Percentiles rank a stretch among this genome's conserved stretches.
Evolutionary conservation across 202 grass and related monocot genomes (phyloP).

Genomic region (Eragrostis tef): DNA sequence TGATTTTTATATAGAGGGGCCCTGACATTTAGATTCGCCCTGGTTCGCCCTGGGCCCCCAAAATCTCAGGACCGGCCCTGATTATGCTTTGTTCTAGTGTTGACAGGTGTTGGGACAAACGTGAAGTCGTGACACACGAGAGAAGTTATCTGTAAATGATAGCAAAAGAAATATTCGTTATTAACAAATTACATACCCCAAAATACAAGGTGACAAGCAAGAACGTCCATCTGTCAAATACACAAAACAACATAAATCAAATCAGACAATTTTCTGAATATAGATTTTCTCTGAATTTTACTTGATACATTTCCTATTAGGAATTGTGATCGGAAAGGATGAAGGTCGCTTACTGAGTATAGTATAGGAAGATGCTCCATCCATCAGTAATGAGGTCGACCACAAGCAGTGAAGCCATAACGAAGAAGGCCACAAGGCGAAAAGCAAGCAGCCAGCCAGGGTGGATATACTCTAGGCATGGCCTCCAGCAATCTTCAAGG

Average conservation of each 20-base stretch:
- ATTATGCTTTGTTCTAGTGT: neutral
- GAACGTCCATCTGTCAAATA: constrained; percentile 82
- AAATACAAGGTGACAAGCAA: constrained; percentile 86
- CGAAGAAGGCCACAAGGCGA: constrained; percentile 60
- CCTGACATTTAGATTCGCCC: too few relatives aligned
- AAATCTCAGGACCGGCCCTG: too few relatives aligned
- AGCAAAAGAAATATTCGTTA: neutral
- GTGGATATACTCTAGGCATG: constrained; percentile 68
- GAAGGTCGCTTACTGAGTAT: constrained; percentile 65
- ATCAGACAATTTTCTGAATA: constrained; percentile 29
- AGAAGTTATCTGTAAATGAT: neutral
- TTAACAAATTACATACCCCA: constrained; percentile 64
- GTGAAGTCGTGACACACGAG: neutral
- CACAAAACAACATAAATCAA: constrained; percentile 30
- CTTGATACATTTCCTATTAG: neutral
- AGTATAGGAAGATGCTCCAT: constrained; percentile 64
- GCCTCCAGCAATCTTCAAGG: constrained; percentile 71
- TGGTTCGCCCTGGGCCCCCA: too few relatives aligned
- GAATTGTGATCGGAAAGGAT: neutral
- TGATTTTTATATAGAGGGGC: too few relatives aligned
- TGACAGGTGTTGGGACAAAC: neutral
- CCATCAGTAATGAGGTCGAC: constrained; percentile 63
- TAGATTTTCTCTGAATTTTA: constrained; percentile 9
- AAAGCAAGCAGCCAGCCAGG: constrained; percentile 78
- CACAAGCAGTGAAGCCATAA: constrained; percentile 54